Base-by-base conservation (phyloP, 164 flowering plant species). In the Liriodendron chinense region DNA sequence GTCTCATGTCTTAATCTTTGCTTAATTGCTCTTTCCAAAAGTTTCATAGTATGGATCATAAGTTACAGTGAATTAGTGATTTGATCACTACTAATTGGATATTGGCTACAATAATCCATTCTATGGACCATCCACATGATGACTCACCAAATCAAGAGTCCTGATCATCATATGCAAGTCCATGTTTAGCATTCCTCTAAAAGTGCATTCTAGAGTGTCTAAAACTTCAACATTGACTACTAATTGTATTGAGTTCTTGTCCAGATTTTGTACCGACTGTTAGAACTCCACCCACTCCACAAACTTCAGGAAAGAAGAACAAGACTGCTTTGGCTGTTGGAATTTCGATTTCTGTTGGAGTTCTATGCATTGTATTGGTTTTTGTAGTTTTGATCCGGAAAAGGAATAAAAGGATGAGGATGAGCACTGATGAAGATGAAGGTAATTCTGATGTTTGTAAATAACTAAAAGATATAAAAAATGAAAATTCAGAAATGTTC, bases 301-400 rank as follows among this genome's bases (percentile, higher is more conserved):
- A n/a, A n/a, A n/a, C n/a, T n/a, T n/a, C n/a, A n/a, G n/a, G 43
- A n/a, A 78, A 78, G 57, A 86, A 81, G 76, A 83, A 79, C 47
- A 83, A 72, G 76, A 86, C 86, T 59, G 89, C 89, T 50, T 57
- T 88, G 80, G 85, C 86, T 77, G 89, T 86, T 47, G 93, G 93
- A 26, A 61, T 89, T 47, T 80, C 77, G 47, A 83, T 89, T 82
- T 80, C 85, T 57, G 79, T 82, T 67, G 92, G n/a, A n/a, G n/a
- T 76, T 65, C 76, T 82, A 21, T 65, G 79, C 43, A 34, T 34
- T 84, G 65, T 88, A 62, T 71, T 56, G 20, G 43, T 78, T 71
- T 23, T 85, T 34, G 78, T 26, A 25, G 49, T 75, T 21, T 85
- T 75, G 75, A 85, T 28, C 76, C 49, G 82, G 34, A 34, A 79